Base-by-base conservation (phyloP, 176 grass and related monocot species). In the Tuctoria greenei region DNA sequence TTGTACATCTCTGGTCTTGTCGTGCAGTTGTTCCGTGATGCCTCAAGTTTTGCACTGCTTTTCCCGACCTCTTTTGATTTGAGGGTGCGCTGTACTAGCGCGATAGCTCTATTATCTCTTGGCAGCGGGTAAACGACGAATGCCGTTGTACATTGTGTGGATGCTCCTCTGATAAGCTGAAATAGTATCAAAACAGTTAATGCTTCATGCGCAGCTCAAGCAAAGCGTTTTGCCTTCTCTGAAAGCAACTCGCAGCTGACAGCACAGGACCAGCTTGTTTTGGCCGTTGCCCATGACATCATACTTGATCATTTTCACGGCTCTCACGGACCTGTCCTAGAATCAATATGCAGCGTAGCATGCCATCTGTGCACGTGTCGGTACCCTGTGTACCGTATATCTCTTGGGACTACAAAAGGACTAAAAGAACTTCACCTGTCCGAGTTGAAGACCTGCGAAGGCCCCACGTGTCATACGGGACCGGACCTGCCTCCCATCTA, bases 1-100 rank as follows among this genome's bases (percentile, higher is more conserved):
- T 7, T 77, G 73, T 84, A 84, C 65, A 63, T 83, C 34, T 76
- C 54, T 70, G 65, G 52, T 50, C 54, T 54, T 62, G 7, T 54
- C 62, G 62, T 73, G 73, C 61, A 54, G 59, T 70, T 63, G 35
- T 9, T 47, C 34, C 18, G 55, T 27, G 63, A 46, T 54, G 46
- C 21, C 44, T 79, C 13, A 61, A 61, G 14, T 17, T 31, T 55
- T 55, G 52, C 23, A 10, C 52, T 10, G 12, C 45, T 47, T 47
- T 47, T 50, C 2, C 4, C n/a, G n/a, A n/a, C n/a, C n/a, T n/a
- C n/a, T n/a, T n/a, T n/a, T n/a, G n/a, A n/a, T n/a, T n/a, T n/a
- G 18, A 24, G 34, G 78, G 15, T 11, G 46, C 3, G 31, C 31
- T 1, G 7, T 63, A 41, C 43, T 6, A 24, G n/a, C 36, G 26